phyloP scores from a whole-genome alignment of 108 stramenopile genomes.

The Seminavis robusta region DNA sequence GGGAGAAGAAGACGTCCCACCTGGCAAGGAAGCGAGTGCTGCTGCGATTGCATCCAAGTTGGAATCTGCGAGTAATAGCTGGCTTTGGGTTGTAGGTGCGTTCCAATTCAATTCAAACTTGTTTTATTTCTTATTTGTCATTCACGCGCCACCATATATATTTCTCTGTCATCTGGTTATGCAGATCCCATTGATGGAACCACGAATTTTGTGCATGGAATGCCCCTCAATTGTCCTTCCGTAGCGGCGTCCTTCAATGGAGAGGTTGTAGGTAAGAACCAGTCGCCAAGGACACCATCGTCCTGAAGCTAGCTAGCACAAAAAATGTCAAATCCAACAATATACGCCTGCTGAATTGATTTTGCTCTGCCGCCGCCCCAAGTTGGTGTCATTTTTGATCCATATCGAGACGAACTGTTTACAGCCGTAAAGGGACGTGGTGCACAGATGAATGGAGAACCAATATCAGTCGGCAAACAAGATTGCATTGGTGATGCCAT shows the following conservation, averaged over 20 bases:
- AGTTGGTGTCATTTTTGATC: slow-evolving; percentile 76
- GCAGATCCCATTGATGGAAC: slow-evolving; percentile 84
- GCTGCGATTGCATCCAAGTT: slow-evolving; percentile 40
- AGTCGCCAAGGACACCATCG: no score
- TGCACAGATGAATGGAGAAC: slow-evolving; percentile 59
- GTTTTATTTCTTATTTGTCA: no score
- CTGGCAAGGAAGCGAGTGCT: slow-evolving; percentile 44
- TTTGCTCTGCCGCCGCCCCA: no score
- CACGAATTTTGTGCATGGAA: slow-evolving; percentile 75
- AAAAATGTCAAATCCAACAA: no score
- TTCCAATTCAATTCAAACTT: no score
- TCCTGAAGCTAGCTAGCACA: no score
- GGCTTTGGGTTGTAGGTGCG: slow-evolving; percentile 74
- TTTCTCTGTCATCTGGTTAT: no score
- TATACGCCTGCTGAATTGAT: no score
- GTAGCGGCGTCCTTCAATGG: slow-evolving; percentile 42
- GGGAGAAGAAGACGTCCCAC: slow-evolving; percentile 68
- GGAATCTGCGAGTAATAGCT: slow-evolving; percentile 11
- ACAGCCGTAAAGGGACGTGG: slow-evolving; percentile 69
- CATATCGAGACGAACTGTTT: slow-evolving; percentile 66
- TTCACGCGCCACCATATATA: no score
- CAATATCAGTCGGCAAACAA: slow-evolving; percentile 32
- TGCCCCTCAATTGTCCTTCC: slow-evolving; percentile 61
- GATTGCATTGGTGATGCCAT: slow-evolving; percentile 26
- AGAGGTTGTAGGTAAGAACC: slow-evolving; percentile 60